Base-by-base conservation (phyloP, 768 basidiomycete genomes). In the Serendipita sp. region DNA sequence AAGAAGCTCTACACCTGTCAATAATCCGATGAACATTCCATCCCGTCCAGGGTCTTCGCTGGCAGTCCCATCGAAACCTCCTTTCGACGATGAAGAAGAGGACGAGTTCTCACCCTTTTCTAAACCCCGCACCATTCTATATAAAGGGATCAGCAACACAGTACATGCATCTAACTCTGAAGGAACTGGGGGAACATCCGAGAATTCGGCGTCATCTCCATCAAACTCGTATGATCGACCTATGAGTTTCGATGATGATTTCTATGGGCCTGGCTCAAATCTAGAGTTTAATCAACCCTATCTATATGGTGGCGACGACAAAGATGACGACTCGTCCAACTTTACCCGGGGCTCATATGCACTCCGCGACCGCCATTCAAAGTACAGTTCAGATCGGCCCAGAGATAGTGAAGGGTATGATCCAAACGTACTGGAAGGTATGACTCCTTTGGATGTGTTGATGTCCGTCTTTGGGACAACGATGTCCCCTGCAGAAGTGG, bases 401-500 rank as follows among this genome's bases (percentile, higher is more conserved):
- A 64, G 66, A 29, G 74, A 77, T 60, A 70, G 74, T 64, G 81
- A 82, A 3, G 81, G 85, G 43, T 78, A 78, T 11, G 75, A 78
- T 40, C 80, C 81, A 37, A 77, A 82, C 74, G 80, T 91, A 62
- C 88, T 86, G 0, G 88, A 90, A 71, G 92, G 92, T 48, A 95
- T 99, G 91, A 95, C 95, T 0, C 96, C 96, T 0, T 87, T 99
- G 69, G 96, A 99, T 69, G 92, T 97, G 46, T 85, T 99, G 18
- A 84, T 82, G 71, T 92, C 90, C 46, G 90, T 99, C 44, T 99
- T 99, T 71, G 91, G 89, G 15, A 86, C 91, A 1, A 84, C 91
- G 1, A 79, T 99, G 8, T 86, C 93, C 0, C 86, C 91, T 2
- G 86, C 86, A 2, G 92, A 97, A 71, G 79, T 99, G 4, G 95